Conservation (phyloP, 768 basidiomycete species). For the Lenzites betulinus region DNA sequence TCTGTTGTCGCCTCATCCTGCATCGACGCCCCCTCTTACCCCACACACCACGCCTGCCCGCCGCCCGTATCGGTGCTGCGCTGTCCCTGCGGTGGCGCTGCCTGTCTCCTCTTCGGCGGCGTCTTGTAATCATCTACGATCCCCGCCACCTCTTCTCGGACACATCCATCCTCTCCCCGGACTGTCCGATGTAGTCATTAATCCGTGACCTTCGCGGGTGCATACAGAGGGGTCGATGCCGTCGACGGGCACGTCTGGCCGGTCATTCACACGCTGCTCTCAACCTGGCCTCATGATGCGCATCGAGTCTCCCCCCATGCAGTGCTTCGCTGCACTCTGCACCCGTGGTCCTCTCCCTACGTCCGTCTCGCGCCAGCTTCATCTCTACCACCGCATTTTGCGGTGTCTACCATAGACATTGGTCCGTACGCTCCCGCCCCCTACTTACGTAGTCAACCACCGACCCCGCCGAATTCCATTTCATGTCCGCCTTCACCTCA, state of each 20-base stretch:
- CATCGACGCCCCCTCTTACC: neutral
- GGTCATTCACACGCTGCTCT: too few species aligned
- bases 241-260: neutral
- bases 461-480: neutral
- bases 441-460: too few species aligned
- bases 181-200: too few species aligned
- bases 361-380: neutral
- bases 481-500: neutral
- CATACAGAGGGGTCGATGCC: too few species aligned
- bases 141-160: neutral
- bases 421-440: too few species aligned
- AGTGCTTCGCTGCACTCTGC: neutral
- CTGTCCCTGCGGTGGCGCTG: neutral
- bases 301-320: neutral
- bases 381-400: neutral
- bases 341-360: neutral
- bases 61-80: neutral
- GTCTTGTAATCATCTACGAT: neutral
- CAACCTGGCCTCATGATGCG: too few species aligned
- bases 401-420: neutral
- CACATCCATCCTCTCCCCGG: too few species aligned
- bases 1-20: slow-evolving; percentile 17
- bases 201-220: too few species aligned
- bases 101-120: neutral
- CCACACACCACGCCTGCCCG: neutral